These are phyloP conservation scores for Globisporangium heterothallicum DNA, from an alignment of 352 stramenopile genomes.

Conservation along the genomic window DNA sequence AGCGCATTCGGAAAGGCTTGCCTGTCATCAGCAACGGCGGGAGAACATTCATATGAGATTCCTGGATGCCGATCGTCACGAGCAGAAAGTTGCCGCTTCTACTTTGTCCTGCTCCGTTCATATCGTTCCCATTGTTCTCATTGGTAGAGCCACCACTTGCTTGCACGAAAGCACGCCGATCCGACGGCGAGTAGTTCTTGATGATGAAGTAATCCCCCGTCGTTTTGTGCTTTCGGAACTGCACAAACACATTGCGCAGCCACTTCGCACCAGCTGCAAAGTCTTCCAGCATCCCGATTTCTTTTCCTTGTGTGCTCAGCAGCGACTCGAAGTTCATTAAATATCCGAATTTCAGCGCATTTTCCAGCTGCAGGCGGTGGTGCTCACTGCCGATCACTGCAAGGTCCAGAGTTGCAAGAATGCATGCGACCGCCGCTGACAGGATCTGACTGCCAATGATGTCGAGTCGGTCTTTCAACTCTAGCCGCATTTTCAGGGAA, in stretches of 20 bases:
- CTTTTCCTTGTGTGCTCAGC: slow-evolving; percentile 90
- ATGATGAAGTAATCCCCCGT: slow-evolving; percentile 47
- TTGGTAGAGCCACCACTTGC: slow-evolving; percentile 7
- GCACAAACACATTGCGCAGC: slow-evolving; percentile 74
- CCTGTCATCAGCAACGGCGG: slow-evolving; percentile 38
- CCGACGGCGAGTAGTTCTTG: slow-evolving; percentile 48
- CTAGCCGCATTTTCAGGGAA: slow-evolving; percentile 60
- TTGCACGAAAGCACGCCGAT: slow-evolving; percentile 17
- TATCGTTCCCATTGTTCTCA: slow-evolving; percentile 8
- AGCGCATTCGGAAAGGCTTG: slow-evolving; percentile 48
- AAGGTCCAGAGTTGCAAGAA: slow-evolving; percentile 64
- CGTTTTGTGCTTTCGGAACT: slow-evolving; percentile 50
- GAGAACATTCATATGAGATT: slow-evolving; percentile 47
- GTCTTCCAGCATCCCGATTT: slow-evolving; percentile 93
- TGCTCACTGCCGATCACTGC: slow-evolving; percentile 45
- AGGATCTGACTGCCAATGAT: slow-evolving; percentile 75
- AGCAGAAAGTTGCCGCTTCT: slow-evolving; percentile 29
- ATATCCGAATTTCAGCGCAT: slow-evolving; percentile 51
- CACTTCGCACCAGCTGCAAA: slow-evolving; percentile 78
- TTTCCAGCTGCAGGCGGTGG: slow-evolving; percentile 53
- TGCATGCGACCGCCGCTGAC: slow-evolving; percentile 57
- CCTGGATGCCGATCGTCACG: slow-evolving; percentile 57
- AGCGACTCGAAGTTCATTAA: slow-evolving; percentile 83
- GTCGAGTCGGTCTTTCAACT: slow-evolving; percentile 63
- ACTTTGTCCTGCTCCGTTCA: slow-evolving; percentile 9